These are phyloP conservation scores for Chaetomiaceae sp. DNA, from an alignment of 2,329 filamentous ascomycete genomes.

Conservation along the genomic window DNA sequence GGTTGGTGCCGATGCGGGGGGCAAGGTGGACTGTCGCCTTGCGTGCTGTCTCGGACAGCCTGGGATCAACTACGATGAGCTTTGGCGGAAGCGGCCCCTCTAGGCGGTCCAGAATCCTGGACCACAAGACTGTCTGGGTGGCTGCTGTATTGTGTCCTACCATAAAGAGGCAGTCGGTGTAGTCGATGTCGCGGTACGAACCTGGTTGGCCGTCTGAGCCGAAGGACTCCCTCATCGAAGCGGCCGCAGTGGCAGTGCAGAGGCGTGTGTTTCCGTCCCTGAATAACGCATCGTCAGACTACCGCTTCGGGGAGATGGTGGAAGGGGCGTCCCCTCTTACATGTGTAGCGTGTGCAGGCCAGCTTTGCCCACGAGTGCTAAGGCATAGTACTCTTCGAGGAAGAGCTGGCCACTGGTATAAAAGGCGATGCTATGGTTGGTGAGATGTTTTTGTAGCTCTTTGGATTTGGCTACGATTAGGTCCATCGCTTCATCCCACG, in stretches of 20 bases:
- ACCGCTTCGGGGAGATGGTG: too few species aligned
- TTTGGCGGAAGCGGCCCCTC: slow-evolving; percentile 34
- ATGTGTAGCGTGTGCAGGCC: slow-evolving; percentile 37
- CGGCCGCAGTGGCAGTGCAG: slow-evolving; percentile 37
- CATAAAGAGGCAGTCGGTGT: slow-evolving; percentile 35
- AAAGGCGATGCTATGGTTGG: slow-evolving; percentile 37
- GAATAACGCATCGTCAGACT: too few species aligned
- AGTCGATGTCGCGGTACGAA: slow-evolving; percentile 36
- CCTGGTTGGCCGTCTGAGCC: slow-evolving; percentile 37
- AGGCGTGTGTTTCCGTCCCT: slow-evolving; percentile 39
- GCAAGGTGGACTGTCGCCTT: slow-evolving; percentile 34
- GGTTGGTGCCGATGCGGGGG: slow-evolving; percentile 35
- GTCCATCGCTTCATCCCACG: slow-evolving; percentile 38
- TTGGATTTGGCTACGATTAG: slow-evolving; percentile 33
- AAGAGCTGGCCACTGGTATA: slow-evolving; percentile 38
- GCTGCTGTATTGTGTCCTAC: slow-evolving; percentile 36
- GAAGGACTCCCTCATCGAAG: slow-evolving; percentile 37
- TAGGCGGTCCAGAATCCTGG: slow-evolving; percentile 33
- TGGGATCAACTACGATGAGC: slow-evolving; percentile 36
- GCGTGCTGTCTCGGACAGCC: slow-evolving; percentile 33
- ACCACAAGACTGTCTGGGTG: slow-evolving; percentile 38
- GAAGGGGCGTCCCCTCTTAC: too few species aligned
- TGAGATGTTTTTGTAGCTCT: slow-evolving; percentile 30
- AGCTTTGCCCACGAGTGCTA: slow-evolving; percentile 37
- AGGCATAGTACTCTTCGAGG: slow-evolving; percentile 37